Conservation (phyloP, 176 grass and related monocot species). For the bread wheat (Triticum aestivum) region IWGSC_CS_RefSeq_v2.1 NC_057806.1:46773613-46774112, state of each 20-base stretch:
- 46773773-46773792: conserved; percentile 90
- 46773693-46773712: conserved; percentile 74
- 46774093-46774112: conserved; percentile 82
- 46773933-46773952: conserved; percentile 93
- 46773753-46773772: conserved; percentile 70
- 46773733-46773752: conserved; percentile 70
- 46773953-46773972: conserved; percentile 84
- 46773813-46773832: conserved; percentile 68
- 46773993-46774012: conserved; percentile 82
- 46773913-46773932: conserved; percentile 84
- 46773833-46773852: conserved; percentile 77
- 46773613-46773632: conserved; percentile 90
- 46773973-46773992: conserved; percentile 76
- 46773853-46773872: conserved; percentile 80
- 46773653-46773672: conserved; percentile 28
- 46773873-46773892: conserved; percentile 82
- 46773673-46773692: conserved; percentile 57
- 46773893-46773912: conserved; percentile 72
- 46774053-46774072: conserved; percentile 62
- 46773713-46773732: conserved; percentile 63
- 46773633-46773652: conserved; percentile 44
- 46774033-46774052: conserved; percentile 80
- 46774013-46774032: conserved; percentile 80
- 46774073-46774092: conserved; percentile 76
- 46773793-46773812: conserved; percentile 68